Evolutionary conservation across 1,139 yeast genomes (phyloP).

Genomic region (Candida anutae): DNA sequence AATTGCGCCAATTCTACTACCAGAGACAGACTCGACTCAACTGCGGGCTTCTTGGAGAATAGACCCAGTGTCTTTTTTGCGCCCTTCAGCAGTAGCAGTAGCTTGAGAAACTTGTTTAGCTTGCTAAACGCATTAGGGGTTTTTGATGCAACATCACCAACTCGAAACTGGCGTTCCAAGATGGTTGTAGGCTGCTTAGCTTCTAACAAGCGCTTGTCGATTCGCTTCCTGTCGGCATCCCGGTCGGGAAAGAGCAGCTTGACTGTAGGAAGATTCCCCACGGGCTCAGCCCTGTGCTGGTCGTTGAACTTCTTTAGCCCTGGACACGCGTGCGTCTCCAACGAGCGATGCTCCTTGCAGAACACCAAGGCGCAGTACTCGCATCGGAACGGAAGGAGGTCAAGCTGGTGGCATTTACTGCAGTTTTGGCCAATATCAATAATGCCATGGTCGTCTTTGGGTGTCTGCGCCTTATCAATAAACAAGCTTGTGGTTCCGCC

Average conservation of each 20-base stretch:
- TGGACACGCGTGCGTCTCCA: slow-evolving; percentile 41
- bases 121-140: slow-evolving; percentile 36
- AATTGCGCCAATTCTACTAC: slow-evolving; percentile 21
- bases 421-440: slow-evolving; percentile 70
- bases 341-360: slow-evolving; percentile 51
- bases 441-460: slow-evolving; percentile 28
- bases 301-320: slow-evolving; percentile 8
- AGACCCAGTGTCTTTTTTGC: too few relatives aligned
- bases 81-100: too few relatives aligned
- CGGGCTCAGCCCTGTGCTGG: slow-evolving; percentile 5
- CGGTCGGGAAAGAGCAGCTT: slow-evolving; percentile 53
- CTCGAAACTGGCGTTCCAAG: slow-evolving; percentile 16
- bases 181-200: slow-evolving; percentile 21
- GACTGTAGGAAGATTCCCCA: slow-evolving; percentile 19
- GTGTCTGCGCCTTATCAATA: slow-evolving; percentile 6
- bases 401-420: slow-evolving; percentile 51
- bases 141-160: slow-evolving; percentile 21
- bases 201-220: slow-evolving; percentile 29
- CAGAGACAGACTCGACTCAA: slow-evolving; percentile 10
- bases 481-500: slow-evolving; percentile 5
- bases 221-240: slow-evolving; percentile 26
- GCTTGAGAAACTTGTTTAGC: slow-evolving; percentile 35
- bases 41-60: slow-evolving; percentile 6
- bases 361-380: slow-evolving; percentile 45
- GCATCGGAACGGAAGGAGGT: slow-evolving; percentile 65